phyloP scores from a whole-genome alignment of 345 rosid genomes.

The Streptanthus diversifolius region DNA sequence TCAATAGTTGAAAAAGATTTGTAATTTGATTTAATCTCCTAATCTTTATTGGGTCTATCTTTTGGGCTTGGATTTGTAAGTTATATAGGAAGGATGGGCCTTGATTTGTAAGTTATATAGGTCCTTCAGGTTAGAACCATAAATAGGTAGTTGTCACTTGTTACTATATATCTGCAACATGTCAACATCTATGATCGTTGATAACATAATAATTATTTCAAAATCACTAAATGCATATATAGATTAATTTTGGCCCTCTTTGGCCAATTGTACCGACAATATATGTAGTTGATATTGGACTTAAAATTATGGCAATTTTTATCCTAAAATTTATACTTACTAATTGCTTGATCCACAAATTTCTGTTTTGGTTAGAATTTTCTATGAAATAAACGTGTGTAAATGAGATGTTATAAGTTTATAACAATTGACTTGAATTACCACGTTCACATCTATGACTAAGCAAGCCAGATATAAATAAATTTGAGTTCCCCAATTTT shows the following conservation, averaged over 20 bases:
- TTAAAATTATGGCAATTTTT: background rate
- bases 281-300: background rate
- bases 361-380: constrained; percentile 1
- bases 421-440: background rate
- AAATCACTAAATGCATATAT: constrained; percentile 23
- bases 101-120: background rate
- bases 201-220: background rate
- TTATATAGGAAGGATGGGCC: constrained; percentile 11
- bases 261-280: background rate
- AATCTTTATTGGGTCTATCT: constrained; percentile 7
- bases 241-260: constrained; percentile 2
- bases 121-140: background rate
- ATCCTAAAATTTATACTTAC: background rate
- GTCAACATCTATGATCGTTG: background rate
- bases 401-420: background rate
- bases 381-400: constrained; percentile 1
- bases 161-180: background rate
- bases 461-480: background rate
- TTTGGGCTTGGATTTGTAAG: constrained; percentile 14
- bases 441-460: background rate
- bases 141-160: background rate
- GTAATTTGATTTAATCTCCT: background rate
- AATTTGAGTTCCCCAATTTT: background rate
- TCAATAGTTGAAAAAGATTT: background rate
- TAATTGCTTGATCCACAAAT: background rate